Evolutionary conservation across 2,329 filamentous ascomycete genomes (phyloP).

Genomic region (Zymoseptoria pseudotritici): DNA sequence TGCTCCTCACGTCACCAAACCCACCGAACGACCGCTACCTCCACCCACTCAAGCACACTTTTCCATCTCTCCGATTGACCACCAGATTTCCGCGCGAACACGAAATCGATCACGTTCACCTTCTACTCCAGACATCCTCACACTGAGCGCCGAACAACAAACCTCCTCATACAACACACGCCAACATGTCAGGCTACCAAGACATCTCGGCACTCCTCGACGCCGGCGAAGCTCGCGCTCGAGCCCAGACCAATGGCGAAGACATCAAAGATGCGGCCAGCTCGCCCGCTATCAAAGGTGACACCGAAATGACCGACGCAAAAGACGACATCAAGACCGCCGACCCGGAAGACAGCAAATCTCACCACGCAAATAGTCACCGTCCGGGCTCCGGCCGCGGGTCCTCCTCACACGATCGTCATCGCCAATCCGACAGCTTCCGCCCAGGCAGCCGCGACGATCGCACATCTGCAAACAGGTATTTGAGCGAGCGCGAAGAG

Average conservation of each 20-base stretch:
- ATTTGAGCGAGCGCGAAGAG: conserved; percentile 28
- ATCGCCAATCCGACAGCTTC: conserved; percentile 2
- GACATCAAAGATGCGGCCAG: conserved; percentile 5
- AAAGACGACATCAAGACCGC: background rate
- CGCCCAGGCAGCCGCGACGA: conserved; percentile 6
- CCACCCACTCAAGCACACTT: background rate
- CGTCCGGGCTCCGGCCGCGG: background rate
- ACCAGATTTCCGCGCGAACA: background rate
- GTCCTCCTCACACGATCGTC: background rate
- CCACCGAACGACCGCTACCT: background rate
- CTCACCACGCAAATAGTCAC: background rate
- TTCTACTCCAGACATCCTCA: conserved; percentile 2
- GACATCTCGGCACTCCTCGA: conserved; percentile 26
- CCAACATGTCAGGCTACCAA: conserved; percentile 6
- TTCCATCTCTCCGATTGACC: background rate
- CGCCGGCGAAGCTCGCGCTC: conserved; percentile 17
- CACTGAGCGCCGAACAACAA: conserved; percentile 6
- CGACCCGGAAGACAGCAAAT: background rate
- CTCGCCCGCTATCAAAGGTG: background rate
- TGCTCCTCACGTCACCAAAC: background rate
- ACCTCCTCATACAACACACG: conserved; percentile 3
- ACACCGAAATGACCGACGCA: conserved; percentile 5
- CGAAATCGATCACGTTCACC: background rate
- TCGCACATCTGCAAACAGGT: conserved; percentile 17
- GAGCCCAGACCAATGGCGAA: conserved; percentile 13